Evolutionary conservation across 305 asterid species (phyloP).

Genomic region (Withania somnifera): DNA sequence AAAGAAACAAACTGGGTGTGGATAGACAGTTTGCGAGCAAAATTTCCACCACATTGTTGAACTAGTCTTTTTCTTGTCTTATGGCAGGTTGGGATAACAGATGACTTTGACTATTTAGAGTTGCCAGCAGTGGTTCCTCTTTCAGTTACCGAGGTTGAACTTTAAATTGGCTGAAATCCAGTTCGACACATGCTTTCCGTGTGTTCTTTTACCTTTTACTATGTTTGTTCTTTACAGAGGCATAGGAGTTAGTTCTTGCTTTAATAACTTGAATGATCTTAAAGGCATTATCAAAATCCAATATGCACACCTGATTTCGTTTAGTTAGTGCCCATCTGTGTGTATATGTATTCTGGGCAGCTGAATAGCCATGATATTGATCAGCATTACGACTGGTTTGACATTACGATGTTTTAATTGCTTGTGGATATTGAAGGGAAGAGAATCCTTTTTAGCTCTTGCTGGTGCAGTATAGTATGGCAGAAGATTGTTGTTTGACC

Average conservation of each 20-base stretch:
- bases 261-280: neutral
- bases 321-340: neutral
- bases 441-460: neutral
- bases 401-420: too few relatives aligned
- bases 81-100: slow-evolving; percentile 76
- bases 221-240: neutral
- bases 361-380: neutral
- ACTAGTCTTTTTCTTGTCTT: neutral
- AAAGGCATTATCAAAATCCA: neutral
- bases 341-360: neutral
- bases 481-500: neutral
- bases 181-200: neutral
- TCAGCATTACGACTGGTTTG: neutral
- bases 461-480: neutral
- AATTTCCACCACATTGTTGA: neutral
- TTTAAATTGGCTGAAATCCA: neutral
- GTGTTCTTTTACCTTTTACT: neutral
- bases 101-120: slow-evolving; percentile 80
- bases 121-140: slow-evolving; percentile 34
- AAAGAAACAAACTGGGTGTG: neutral
- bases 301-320: neutral
- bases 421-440: neutral
- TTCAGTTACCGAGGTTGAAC: slow-evolving; percentile 10
- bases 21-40: neutral
- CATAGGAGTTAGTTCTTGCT: neutral